Evolutionary conservation across 345 rosid genomes (phyloP).

Genomic region (Citropsis articulata): DNA sequence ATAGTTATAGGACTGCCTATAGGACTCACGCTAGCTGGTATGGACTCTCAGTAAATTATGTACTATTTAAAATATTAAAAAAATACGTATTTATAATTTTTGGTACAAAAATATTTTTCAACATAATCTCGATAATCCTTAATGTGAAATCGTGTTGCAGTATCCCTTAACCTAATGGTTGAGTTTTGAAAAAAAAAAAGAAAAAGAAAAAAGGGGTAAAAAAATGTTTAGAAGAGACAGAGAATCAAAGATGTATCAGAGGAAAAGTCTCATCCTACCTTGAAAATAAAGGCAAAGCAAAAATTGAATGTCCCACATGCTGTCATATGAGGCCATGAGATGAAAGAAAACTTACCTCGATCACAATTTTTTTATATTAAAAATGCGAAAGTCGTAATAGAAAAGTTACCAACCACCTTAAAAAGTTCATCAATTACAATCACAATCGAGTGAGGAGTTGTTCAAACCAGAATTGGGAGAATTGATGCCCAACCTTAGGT

Average conservation of each 20-base stretch:
- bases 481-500: neutral
- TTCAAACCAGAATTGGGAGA: conserved; percentile 8
- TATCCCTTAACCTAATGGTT: too few relatives aligned
- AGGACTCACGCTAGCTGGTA: too few relatives aligned
- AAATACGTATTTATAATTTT: too few relatives aligned
- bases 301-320: conserved; percentile 4
- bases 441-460: neutral
- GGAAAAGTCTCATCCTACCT: neutral
- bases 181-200: too few relatives aligned
- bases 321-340: neutral
- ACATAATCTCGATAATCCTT: too few relatives aligned
- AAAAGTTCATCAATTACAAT: neutral
- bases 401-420: conserved; percentile 16
- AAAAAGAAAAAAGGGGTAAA: too few relatives aligned
- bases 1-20: too few relatives aligned
- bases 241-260: neutral
- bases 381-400: neutral
- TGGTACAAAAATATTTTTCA: too few relatives aligned
- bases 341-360: neutral
- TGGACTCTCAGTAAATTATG: too few relatives aligned
- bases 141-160: too few relatives aligned
- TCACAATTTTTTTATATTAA: neutral
- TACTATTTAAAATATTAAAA: too few relatives aligned
- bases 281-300: conserved; percentile 15
- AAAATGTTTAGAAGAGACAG: neutral